Evolutionary conservation across 768 basidiomycete genomes (phyloP), one percentile per base, ranked within the genome.

Genomic region (Tricholoma hemisulphureum): DNA sequence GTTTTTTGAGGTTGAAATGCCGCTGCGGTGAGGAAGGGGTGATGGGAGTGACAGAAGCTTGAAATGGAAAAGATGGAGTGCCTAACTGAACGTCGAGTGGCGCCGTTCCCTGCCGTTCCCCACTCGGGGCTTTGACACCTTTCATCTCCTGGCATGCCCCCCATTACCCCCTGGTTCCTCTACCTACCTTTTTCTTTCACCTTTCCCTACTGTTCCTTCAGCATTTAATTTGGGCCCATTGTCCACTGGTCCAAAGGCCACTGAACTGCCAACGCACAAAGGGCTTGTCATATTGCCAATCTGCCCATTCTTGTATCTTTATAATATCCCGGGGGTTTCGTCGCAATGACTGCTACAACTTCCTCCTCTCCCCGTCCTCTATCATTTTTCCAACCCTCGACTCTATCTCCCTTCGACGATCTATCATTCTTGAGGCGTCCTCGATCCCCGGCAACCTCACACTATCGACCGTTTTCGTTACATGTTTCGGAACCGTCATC

Each of bases 401-500:
- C 56, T 23, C n/a, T n/a, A n/a, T 45, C 58, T 28, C 52, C 63
- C 35, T 41, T 55, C 55, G 59, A 62, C 59, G 51, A 62, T 4
- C 35, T 55, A 32, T 24, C 58, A 26, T 61, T 58, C 16, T 39
- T 62, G 28, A 58, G 59, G 58, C 60, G 56, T 13, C 56, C 64
- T 46, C 48, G 54, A 7, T 60, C 57, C 6, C 59, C 63, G 18
- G 64, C 59, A 4, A 55, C 62, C 56, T 69, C 73, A 39, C 77
- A 79, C 57, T 79, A 79, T 58, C 73, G 74, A 39, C 77, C 78
- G 1, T 69, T 74, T 59, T 79, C 79, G 1, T 69, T 72, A 3
- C 61, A 77, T 39, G 63, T 70, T 37, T 56, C 68, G 10, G 69
- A 72, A 4, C 45, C 62, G 31, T 46, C 60, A 6, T 29, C 66